Evolutionary conservation across 129 eudicot genomes (phyloP).

Genomic region (Helianthus tuberosus): DNA sequence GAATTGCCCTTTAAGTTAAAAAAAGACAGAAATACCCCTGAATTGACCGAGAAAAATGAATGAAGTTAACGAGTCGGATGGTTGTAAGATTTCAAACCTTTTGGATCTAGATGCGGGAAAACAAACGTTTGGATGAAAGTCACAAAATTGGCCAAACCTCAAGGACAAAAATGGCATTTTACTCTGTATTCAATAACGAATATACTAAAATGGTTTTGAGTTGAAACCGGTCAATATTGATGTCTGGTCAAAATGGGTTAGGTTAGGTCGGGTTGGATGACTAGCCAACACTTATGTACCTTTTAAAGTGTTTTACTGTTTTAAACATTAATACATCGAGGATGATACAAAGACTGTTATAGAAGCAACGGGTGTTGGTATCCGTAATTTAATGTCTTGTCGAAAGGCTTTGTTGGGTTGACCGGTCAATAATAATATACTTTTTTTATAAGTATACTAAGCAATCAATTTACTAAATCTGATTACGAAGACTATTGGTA

Average conservation of each 20-base stretch:
- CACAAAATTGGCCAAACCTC: too few species aligned
- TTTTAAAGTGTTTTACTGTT: background rate
- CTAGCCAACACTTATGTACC: background rate
- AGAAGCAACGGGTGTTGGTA: background rate
- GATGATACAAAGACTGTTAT: background rate
- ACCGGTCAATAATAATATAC: background rate
- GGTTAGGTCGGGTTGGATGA: background rate
- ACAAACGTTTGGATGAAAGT: too few species aligned
- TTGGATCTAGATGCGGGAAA: too few species aligned
- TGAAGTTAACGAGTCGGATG: too few species aligned
- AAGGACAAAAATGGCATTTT: too few species aligned
- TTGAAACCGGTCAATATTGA: background rate
- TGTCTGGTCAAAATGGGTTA: background rate
- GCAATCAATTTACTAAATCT: background rate
- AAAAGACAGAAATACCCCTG: too few species aligned
- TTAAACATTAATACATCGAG: background rate
- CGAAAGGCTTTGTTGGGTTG: background rate
- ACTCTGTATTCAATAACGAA: too few species aligned
- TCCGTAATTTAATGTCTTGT: background rate
- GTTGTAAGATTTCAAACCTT: too few species aligned
- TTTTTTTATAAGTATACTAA: background rate
- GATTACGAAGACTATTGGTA: background rate
- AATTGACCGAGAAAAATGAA: too few species aligned
- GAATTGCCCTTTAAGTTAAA: too few species aligned
- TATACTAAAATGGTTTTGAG: background rate